Base-by-base conservation (phyloP, 805 yeast genomes). In the Hanseniaspora hatyaiensis region DNA sequence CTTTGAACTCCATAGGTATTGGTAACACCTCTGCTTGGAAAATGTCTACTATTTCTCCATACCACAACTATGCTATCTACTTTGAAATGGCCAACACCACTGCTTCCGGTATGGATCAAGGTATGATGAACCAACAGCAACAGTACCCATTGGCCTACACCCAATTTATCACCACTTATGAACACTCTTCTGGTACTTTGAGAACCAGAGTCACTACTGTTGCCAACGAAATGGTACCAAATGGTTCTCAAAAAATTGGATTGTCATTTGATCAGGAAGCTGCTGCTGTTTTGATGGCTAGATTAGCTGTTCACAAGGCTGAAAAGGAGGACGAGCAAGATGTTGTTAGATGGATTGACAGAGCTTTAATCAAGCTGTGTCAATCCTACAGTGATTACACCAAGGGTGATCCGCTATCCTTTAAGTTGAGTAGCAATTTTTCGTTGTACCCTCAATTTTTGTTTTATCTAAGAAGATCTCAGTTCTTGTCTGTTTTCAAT, bases 241-340 rank as follows among this genome's bases (percentile, higher is more conserved):
- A 75, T 37, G 80, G 80, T 33, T 73, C 71, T 49, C 75, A 81
- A 23, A 66, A 66, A 28, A 67, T 75, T 50, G 69, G 74, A 4
- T 68, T 69, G 24, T 71, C 92, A n/a, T 92, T 92, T 63, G 99
- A 92, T 66, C 97, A 92, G 70, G 97, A 92, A 65, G 95, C 96
- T 11, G 96, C 98, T 3, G 94, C 96, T 13, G 96, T 88, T 1
- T 68, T 88, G 51, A 81, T 89, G 80, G 82, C 96, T 1, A 74
- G 97, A 61, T 74, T 89, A 47, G 92, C 96, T 9, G 87, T 89
- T 38, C 81, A 75, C 71, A 87, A 87, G 63, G 75, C 79, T 8
- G 75, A 75, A 54, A 74, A 82, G 22, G 95, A 87, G 58, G 95
- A 86, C 57, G 92, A 92, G 36, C 88, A 94, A 12, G 97, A 89